Evolutionary conservation across 257 asterid genomes (phyloP), one percentile per base, ranked within the genome.

Genomic region (Petunia secreta): DNA sequence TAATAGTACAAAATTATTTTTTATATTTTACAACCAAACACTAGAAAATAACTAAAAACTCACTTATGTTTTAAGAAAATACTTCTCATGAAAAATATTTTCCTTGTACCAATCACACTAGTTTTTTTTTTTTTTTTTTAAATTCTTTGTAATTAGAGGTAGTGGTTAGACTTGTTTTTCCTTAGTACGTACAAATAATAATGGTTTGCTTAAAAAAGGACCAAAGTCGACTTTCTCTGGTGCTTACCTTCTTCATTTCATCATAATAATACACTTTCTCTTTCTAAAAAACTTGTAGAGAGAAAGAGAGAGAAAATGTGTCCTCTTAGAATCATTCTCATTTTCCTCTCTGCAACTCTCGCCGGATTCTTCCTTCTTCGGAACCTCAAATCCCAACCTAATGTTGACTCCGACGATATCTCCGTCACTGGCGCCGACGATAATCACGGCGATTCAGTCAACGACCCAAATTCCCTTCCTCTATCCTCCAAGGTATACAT

Each of bases 341-440:
- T 88, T 77, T 88, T 88, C 84, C 88, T 88, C 40, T 88, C 91
- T 63, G 89, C 91, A 46, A 84, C 86, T 34, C 87, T 88, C 2
- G 91, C 91, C 46, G 91, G 89, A 78, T 84, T 88, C 83, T 88
- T 88, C 81, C 83, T 86, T 67, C 80, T 88, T 77, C 63, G 83
- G 58, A 88, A 88, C 85, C 84, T 86, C 84, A 88, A 88, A 75
- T 87, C 89, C 3, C 71, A 55, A 36, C 63, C 63, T 60, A 60
- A 2, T 60, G 66, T 60, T 25, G 40, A 53, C 50, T 4, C 71
- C 82, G 1, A 55, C 68, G 69, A 38, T 60, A 15, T 54, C 73
- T 68, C 25, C 41, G 65, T 66, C 59, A 69, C 63, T 75, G 62
- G 38, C 57, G 16, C 41, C 62, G 58, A 52, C 63, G 13, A 77